Percentiles rank a stretch among this genome's conserved stretches.
phyloP scores from a whole-genome alignment of 768 basidiomycete species.

The Asterophora parasitica region DNA sequence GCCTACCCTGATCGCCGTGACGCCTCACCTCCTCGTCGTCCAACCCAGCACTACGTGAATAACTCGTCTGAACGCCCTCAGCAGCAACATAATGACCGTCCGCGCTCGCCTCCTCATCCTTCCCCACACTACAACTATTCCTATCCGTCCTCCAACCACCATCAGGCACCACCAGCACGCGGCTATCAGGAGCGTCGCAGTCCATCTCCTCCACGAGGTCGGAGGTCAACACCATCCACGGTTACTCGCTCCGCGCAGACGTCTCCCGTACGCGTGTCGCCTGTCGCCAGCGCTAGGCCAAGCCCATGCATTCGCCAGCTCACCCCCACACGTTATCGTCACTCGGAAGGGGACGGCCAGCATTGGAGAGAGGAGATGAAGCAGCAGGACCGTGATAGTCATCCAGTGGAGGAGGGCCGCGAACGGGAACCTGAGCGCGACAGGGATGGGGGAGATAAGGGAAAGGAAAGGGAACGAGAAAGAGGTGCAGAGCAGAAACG shows the following conservation, averaged over 20 bases:
- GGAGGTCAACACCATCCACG: neutral
- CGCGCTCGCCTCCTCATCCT: too few species aligned
- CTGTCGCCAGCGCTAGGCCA: neutral
- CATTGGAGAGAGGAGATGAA: neutral
- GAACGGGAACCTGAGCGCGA: neutral
- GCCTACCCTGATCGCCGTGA: too few species aligned
- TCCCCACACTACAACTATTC: too few species aligned
- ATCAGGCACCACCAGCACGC: too few species aligned
- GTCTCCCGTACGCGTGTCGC: slow-evolving; percentile 9
- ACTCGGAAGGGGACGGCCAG: neutral
- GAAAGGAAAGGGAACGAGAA: neutral
- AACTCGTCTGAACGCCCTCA: too few species aligned
- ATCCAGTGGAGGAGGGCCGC: too few species aligned
- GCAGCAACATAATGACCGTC: too few species aligned
- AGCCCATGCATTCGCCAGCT: slow-evolving; percentile 2
- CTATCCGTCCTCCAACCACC: too few species aligned
- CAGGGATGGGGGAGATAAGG: neutral
- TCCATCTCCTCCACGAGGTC: too few species aligned
- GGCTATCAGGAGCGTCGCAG: too few species aligned
- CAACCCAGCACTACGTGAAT: too few species aligned
- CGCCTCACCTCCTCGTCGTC: too few species aligned
- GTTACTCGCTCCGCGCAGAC: slow-evolving; percentile 7
- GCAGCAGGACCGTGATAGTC: neutral
- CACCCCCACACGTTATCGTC: slow-evolving; percentile 5
- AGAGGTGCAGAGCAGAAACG: neutral